phyloP scores from a whole-genome alignment of 352 stramenopile species.

The Thraustotheca clavata region DNA sequence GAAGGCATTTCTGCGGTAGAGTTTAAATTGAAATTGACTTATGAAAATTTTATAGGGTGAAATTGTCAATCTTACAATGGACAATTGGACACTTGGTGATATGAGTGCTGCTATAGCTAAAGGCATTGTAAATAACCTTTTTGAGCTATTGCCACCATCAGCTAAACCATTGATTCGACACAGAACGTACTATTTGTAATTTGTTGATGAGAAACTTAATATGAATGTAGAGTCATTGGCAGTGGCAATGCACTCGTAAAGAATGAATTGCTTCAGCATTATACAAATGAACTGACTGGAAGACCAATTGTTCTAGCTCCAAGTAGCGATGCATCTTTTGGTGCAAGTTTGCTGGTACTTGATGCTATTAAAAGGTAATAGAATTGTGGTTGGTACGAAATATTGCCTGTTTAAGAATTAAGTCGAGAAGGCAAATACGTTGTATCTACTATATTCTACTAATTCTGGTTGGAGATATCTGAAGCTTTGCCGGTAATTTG shows the following conservation, averaged over 20 bases:
- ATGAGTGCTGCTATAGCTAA: slow-evolving; percentile 54
- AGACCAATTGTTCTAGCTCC: background rate
- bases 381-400: too few relatives aligned
- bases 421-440: too few relatives aligned
- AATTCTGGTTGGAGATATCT: slow-evolving; percentile 30
- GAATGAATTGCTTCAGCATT: slow-evolving; percentile 54
- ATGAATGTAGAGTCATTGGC: slow-evolving; percentile 44
- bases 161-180: slow-evolving; percentile 27
- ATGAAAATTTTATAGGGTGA: slow-evolving; percentile 29
- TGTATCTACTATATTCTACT: too few relatives aligned
- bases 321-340: background rate
- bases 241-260: slow-evolving; percentile 60
- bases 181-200: background rate
- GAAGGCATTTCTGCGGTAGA: background rate
- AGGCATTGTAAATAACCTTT: slow-evolving; percentile 62
- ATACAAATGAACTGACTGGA: slow-evolving; percentile 22
- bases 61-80: slow-evolving; percentile 41
- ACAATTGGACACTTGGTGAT: slow-evolving; percentile 66
- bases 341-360: background rate
- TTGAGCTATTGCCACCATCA: slow-evolving; percentile 48
- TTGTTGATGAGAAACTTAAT: background rate
- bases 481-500: slow-evolving; percentile 70
- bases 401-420: too few relatives aligned
- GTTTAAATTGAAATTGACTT: background rate
- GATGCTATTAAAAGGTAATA: too few relatives aligned